Evolutionary conservation across 108 stramenopile species (phyloP).

Genomic region (Thalassiosira profunda): DNA sequence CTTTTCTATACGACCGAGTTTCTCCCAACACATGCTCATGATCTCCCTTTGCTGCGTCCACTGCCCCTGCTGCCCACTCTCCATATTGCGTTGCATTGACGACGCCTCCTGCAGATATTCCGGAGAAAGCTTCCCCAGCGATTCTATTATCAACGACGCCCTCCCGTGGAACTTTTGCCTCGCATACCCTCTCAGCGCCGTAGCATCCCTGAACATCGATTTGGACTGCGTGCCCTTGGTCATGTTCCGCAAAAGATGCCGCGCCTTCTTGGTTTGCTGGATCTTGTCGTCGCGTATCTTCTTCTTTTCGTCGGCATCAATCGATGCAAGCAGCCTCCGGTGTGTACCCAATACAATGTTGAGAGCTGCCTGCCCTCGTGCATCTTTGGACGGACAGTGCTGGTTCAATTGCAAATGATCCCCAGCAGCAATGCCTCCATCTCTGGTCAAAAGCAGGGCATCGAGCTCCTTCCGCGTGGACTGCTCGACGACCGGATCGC

Average conservation of each 20-base stretch:
- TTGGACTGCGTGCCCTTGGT: constrained; percentile 75
- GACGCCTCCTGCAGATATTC: constrained; percentile 4
- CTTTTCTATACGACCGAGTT: constrained; percentile 20
- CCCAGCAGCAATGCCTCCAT: background rate
- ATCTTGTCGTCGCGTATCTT: constrained; percentile 17
- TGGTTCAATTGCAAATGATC: background rate
- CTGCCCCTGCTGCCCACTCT: background rate
- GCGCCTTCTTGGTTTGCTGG: constrained; percentile 48
- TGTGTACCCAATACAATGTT: constrained; percentile 17
- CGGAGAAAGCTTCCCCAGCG: constrained; percentile 50
- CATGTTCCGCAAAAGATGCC: constrained; percentile 65
- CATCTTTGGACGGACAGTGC: background rate
- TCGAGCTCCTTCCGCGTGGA: constrained; percentile 50
- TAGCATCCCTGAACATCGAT: constrained; percentile 66
- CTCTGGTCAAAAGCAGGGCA: constrained; percentile 8
- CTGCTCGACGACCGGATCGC: constrained; percentile 52
- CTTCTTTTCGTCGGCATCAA: constrained; percentile 1
- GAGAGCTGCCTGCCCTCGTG: background rate
- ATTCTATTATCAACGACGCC: constrained; percentile 58
- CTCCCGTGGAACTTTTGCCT: constrained; percentile 77
- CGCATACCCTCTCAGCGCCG: constrained; percentile 74
- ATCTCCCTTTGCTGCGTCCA: constrained; percentile 8
- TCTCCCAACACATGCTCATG: constrained; percentile 38
- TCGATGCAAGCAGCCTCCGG: constrained; percentile 21
- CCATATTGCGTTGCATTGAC: background rate